A percentile compares a stretch with the other conserved stretches of the same genome.
Evolutionary conservation across 129 eudicot species (phyloP).

Genomic region (Pittosporum tobira): DNA sequence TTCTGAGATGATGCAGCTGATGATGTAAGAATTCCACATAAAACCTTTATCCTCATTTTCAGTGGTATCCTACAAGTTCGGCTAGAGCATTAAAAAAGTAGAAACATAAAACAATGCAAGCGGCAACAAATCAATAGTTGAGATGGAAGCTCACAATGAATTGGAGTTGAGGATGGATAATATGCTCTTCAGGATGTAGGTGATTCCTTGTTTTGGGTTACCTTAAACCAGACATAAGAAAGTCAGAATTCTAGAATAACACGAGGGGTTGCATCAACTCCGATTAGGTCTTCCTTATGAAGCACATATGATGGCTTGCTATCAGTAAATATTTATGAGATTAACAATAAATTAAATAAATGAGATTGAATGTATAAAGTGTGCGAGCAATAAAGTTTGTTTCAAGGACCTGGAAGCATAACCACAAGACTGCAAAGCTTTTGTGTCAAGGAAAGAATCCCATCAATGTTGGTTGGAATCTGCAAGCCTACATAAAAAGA

Average conservation of each 20-base stretch:
- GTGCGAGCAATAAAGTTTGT: background rate
- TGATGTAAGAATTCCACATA: constrained; percentile 44
- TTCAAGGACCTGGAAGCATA: constrained; percentile 57
- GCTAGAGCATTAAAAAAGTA: constrained; percentile 10
- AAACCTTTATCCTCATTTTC: constrained; percentile 31
- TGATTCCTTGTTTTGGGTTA: constrained; percentile 48
- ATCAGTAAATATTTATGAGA: too few species aligned
- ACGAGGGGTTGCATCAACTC: background rate
- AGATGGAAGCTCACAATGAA: constrained; percentile 43
- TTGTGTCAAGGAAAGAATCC: constrained; percentile 33
- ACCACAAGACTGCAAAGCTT: constrained; percentile 63
- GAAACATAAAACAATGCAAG: constrained; percentile 3
- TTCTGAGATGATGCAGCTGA: constrained; percentile 48
- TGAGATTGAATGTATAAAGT: too few species aligned
- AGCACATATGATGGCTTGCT: too few species aligned
- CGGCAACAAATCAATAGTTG: background rate
- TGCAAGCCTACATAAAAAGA: constrained; percentile 29
- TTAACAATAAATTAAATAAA: too few species aligned
- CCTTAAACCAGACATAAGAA: constrained; percentile 28
- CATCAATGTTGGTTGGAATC: constrained; percentile 38
- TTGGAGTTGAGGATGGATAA: constrained; percentile 49
- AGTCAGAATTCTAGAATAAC: constrained; percentile 9
- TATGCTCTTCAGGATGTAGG: constrained; percentile 39
- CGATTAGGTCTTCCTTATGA: too few species aligned
- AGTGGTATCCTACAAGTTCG: constrained; percentile 40